These are phyloP conservation scores for Isoetes taiwanensis DNA, from an alignment of 75 land plant genomes.

Conservation along the genomic window DNA sequence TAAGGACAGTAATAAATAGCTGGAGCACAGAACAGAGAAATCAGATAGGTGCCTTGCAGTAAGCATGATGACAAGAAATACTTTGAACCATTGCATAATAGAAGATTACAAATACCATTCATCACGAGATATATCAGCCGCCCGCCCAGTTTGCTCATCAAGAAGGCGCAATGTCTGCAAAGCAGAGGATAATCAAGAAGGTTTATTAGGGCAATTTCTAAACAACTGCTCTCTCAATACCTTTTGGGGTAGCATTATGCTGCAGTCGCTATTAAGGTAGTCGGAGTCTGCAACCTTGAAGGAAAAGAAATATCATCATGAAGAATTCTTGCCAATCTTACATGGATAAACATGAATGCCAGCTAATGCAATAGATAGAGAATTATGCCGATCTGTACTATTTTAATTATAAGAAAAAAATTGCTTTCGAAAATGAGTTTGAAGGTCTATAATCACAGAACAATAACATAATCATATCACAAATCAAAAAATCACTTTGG, in stretches of 20 bases:
- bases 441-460: not conserved
- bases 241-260: not conserved
- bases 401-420: not conserved
- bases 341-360: not conserved
- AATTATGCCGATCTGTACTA: not conserved
- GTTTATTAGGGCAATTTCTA: not conserved
- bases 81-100: too few species aligned
- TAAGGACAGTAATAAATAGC: not conserved
- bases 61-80: not conserved
- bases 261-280: not conserved
- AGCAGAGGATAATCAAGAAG: not conserved
- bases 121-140: slow-evolving; percentile 44
- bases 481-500: too few species aligned
- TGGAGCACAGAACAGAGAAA: not conserved
- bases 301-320: not conserved
- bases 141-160: slow-evolving; percentile 64
- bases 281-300: not conserved
- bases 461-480: slow-evolving; percentile 37
- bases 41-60: not conserved
- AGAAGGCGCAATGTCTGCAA: slow-evolving; percentile 62
- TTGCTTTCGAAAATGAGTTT: not conserved
- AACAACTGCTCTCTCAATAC: not conserved
- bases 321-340: too few species aligned
- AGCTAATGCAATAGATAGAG: not conserved
- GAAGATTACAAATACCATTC: too few species aligned